Base-by-base conservation (phyloP, 768 basidiomycete genomes). In the Vararia minispora region DNA sequence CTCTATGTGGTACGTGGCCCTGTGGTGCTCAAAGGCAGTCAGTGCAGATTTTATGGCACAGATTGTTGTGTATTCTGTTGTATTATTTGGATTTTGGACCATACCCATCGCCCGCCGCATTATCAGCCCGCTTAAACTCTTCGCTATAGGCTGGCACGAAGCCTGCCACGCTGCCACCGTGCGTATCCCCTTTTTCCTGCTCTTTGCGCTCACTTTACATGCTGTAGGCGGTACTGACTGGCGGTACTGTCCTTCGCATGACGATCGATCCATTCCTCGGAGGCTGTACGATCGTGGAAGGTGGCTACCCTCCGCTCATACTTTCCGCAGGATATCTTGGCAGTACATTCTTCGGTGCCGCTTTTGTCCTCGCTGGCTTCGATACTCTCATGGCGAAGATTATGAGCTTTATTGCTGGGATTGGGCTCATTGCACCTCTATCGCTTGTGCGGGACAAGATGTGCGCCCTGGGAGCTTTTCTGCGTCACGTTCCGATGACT, bases 351-450 rank as follows among this genome's bases (percentile, higher is more conserved):
- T 66, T 91, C 18, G 88, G 88, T 13, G 88, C 80, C 4, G 64
- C 79, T n/a, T 82, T 91, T 49, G 69, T 89, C 17, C 64, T 90
- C 20, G 83, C 78, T 27, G 85, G 85, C 13, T 91, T 85, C 65
- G 81, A 90, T 55, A 90, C 83, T 2, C 74, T 94, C 13, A 83
- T 88, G 10, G 82, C 90, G 24, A 97, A 97, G 59, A 75, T 95
- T 41, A 74, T 90, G 58, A 91, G 89, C 61, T 90, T 92, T 51
- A 78, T 92, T 37, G 70, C 94, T 35, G 91, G 76, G 24, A 68
- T 95, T 24, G 92, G 89, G 12, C 63, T 97, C 20, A 59, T 94
- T n/a, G 72, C 81, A 22, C 91, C 91, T 1, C 66, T 94, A 33
- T 74, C 79, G 11, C 76, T 92, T 21, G 88, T 92, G 26, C 72